These are phyloP conservation scores for Primulina huaijiensis DNA, from an alignment of 257 asterid species.

Conservation along the genomic window DNA sequence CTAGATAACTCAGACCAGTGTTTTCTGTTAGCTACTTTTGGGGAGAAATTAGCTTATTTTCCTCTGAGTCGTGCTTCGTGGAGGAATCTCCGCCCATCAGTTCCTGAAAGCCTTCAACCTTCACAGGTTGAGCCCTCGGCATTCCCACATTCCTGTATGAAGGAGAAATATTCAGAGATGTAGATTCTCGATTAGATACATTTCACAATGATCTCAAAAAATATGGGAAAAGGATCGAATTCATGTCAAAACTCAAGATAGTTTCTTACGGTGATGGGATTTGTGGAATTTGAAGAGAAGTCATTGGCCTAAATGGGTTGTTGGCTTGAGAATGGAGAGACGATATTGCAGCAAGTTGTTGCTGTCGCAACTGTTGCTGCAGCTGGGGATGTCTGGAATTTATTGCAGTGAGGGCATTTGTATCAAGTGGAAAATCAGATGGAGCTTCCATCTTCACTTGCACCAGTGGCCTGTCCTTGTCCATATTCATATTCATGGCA, in stretches of 20 bases:
- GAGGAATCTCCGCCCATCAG: constrained; percentile 89
- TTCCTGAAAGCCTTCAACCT: constrained; percentile 98
- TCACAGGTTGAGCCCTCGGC: constrained; percentile 93
- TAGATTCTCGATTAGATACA: neutral
- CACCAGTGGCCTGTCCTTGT: constrained; percentile 76
- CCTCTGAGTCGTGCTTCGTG: constrained; percentile 74
- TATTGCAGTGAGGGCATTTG: constrained; percentile 51
- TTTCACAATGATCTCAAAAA: neutral
- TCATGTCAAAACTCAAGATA: neutral
- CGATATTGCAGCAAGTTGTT: constrained; percentile 69
- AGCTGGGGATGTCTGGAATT: constrained; percentile 59
- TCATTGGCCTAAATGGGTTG: constrained; percentile 69
- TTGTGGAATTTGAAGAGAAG: constrained; percentile 71
- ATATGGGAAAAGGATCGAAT: neutral
- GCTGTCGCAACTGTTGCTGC: constrained; percentile 62
- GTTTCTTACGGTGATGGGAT: constrained; percentile 67
- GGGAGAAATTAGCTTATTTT: constrained; percentile 78
- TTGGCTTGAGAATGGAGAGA: constrained; percentile 64
- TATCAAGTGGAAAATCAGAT: constrained; percentile 68
- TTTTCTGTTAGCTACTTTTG: constrained; percentile 35
- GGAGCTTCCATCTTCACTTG: constrained; percentile 90
- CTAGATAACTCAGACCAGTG: constrained; percentile 11
- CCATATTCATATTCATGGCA: constrained; percentile 54
- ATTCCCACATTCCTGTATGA: constrained; percentile 64
- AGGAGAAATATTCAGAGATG: constrained; percentile 17